Evolutionary conservation across 352 stramenopile genomes (phyloP).

Genomic region (Phytophthora sansomeana): DNA sequence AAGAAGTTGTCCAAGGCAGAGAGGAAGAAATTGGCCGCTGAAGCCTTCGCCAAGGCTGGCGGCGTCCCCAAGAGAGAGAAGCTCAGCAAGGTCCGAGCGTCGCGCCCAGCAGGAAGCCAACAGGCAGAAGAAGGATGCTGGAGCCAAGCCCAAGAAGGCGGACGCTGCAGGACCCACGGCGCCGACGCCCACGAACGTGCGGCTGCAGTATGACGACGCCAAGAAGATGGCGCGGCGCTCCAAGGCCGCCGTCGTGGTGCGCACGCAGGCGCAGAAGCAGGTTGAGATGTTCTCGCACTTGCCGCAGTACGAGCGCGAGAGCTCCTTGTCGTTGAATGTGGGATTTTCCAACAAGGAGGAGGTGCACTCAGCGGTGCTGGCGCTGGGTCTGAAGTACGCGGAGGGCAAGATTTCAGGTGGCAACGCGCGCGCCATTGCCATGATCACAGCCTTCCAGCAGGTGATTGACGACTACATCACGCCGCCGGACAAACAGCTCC

Average conservation of each 20-base stretch:
- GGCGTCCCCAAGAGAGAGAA: slow-evolving; percentile 76
- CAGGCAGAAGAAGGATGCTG: slow-evolving; percentile 74
- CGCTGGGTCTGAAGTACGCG: slow-evolving; percentile 93
- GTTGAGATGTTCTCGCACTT: slow-evolving; percentile 87
- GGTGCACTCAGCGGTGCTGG: slow-evolving; percentile 91
- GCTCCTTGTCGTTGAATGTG: slow-evolving; percentile 75
- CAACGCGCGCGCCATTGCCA: slow-evolving; percentile 93
- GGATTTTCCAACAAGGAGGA: slow-evolving; percentile 80
- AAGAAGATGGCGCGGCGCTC: slow-evolving; percentile 81
- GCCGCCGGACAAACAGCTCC: slow-evolving; percentile 78
- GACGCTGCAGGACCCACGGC: slow-evolving; percentile 29
- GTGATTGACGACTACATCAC: slow-evolving; percentile 92
- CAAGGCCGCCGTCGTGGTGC: slow-evolving; percentile 74
- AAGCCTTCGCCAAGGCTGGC: slow-evolving; percentile 65
- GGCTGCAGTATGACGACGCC: slow-evolving; percentile 81
- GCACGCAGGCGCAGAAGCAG: slow-evolving; percentile 83
- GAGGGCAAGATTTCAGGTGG: slow-evolving; percentile 89
- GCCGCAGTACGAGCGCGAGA: slow-evolving; percentile 87
- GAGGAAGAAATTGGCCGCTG: slow-evolving; percentile 75
- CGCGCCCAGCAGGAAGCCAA: slow-evolving; percentile 93
- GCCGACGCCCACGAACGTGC: slow-evolving; percentile 51
- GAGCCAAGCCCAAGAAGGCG: slow-evolving; percentile 52
- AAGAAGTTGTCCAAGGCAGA: slow-evolving; percentile 72
- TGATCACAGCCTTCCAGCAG: slow-evolving; percentile 93
- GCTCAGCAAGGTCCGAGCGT: slow-evolving; percentile 93